Conservation (phyloP, 1,284 basidiomycete species). For the Moesziomyces parantarcticus region DNA sequence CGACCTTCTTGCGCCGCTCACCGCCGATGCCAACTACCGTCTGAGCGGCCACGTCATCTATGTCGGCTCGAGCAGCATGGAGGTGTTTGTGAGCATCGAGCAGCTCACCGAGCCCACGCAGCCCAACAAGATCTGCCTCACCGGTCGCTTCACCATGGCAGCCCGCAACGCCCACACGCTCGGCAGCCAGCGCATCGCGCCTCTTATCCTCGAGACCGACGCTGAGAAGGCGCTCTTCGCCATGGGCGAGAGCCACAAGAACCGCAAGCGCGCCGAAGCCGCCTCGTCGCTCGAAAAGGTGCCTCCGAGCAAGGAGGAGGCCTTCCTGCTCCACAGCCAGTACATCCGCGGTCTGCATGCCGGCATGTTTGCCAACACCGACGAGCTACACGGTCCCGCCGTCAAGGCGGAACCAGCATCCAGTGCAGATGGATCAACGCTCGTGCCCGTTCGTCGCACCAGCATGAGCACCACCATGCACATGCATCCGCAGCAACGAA, state of each 20-base stretch:
- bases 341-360: constrained; percentile 55
- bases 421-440: constrained; percentile 19
- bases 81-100: constrained; percentile 68
- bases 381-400: constrained; percentile 27
- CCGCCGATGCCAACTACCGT: constrained; percentile 53
- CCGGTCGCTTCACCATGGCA: constrained; percentile 68
- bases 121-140: constrained; percentile 61
- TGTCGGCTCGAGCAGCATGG: constrained; percentile 65
- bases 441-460: constrained; percentile 59
- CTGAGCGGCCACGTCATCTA: constrained; percentile 56
- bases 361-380: constrained; percentile 38
- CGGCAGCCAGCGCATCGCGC: constrained; percentile 57
- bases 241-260: constrained; percentile 66
- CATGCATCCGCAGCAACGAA: constrained; percentile 65
- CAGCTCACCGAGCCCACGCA: constrained; percentile 50
- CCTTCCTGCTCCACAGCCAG: constrained; percentile 63
- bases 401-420: constrained; percentile 13
- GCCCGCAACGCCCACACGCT: constrained; percentile 58
- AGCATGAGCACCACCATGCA: constrained; percentile 55
- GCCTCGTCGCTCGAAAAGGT: constrained; percentile 57
- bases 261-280: constrained; percentile 58
- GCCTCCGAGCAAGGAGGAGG: constrained; percentile 67
- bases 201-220: constrained; percentile 54
- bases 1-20: constrained; percentile 53
- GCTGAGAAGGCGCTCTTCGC: constrained; percentile 63